Evolutionary conservation across 345 rosid species (phyloP).

Genomic region (Salix dunnii): DNA sequence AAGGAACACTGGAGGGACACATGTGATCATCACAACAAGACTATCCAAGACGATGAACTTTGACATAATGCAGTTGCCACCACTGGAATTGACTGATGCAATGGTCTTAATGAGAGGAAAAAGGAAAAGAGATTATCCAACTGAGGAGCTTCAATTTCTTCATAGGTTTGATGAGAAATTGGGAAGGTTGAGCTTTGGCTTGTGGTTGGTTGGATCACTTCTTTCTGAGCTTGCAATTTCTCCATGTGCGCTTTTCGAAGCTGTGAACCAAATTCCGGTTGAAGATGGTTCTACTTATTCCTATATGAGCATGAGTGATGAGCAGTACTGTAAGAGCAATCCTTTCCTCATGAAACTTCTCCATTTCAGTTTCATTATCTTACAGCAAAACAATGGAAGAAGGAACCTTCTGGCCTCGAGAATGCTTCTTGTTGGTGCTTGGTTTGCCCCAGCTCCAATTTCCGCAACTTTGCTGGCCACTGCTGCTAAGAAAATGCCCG

Average conservation of each 20-base stretch:
- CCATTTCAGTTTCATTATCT: conserved; percentile 49
- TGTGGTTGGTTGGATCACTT: conserved; percentile 68
- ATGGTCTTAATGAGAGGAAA: conserved; percentile 64
- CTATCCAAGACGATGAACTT: conserved; percentile 74
- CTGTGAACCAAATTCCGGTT: conserved; percentile 56
- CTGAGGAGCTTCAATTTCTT: conserved; percentile 60
- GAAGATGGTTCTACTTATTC: conserved; percentile 49
- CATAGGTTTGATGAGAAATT: conserved; percentile 63
- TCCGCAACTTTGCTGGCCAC: conserved; percentile 53
- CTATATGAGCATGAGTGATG: conserved; percentile 41
- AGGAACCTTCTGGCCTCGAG: conserved; percentile 58
- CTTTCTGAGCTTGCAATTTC: conserved; percentile 66
- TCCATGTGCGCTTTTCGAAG: conserved; percentile 74
- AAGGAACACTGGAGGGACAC: conserved; percentile 75
- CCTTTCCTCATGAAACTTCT: conserved; percentile 63
- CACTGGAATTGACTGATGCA: conserved; percentile 60
- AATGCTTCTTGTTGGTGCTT: conserved; percentile 84
- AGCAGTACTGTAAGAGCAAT: conserved; percentile 67
- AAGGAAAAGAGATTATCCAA: conserved; percentile 59
- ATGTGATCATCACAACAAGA: conserved; percentile 78
- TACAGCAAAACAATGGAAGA: conserved; percentile 61
- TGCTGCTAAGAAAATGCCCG: conserved; percentile 67
- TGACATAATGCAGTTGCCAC: conserved; percentile 54
- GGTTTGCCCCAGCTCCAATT: conserved; percentile 82
- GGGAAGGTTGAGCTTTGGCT: conserved; percentile 71